Base-by-base conservation (phyloP, 1,284 basidiomycete genomes). In the Leucoagaricus sp. region DNA sequence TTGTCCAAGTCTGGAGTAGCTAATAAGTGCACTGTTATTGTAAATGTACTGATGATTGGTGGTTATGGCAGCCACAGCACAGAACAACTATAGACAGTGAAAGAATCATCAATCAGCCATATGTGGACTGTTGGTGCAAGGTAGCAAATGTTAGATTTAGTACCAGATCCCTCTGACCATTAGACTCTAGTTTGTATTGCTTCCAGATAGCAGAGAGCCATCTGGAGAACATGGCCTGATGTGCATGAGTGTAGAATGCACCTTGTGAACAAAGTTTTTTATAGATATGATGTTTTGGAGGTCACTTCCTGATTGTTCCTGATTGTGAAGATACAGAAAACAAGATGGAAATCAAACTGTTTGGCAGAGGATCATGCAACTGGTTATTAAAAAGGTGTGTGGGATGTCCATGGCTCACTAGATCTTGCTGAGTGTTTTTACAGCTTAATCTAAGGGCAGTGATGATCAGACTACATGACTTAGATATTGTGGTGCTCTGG, bases 191-290 rank as follows among this genome's bases (percentile, higher is more conserved):
- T 64, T 7, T 87, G 83, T 19, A 91, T 78, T 3, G 87, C 89
- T 67, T 91, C 87, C 23, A 92, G 73, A 64, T 91, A 92, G 68
- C 89, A 92, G 0, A 92, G 72, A 0, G 89, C 90, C 0, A 88
- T 88, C 67, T 92, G 89, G 5, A 92, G 76, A 12, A 90, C 86
- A 46, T 77, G 82, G 19, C 84, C 86, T 9, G 89, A 89, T 0
- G 89, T 91, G 50, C 85, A 80, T n/a, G 89, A 91, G 25, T 87
- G 84, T 50, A 85, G 78, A 23, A 91, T 77, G 4, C 79, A 76
- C 63, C 81, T 85, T 61, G 91, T 80, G n/a, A n/a, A n/a, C n/a
- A n/a, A n/a, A n/a, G n/a, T n/a, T n/a, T n/a, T n/a, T n/a, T n/a
- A n/a, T n/a, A 10, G 87, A 84, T 6, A 83, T 71, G 25, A 83